Evolutionary conservation across 1,284 basidiomycete species (phyloP).

Genomic region (Heliocybe sulcata): DNA sequence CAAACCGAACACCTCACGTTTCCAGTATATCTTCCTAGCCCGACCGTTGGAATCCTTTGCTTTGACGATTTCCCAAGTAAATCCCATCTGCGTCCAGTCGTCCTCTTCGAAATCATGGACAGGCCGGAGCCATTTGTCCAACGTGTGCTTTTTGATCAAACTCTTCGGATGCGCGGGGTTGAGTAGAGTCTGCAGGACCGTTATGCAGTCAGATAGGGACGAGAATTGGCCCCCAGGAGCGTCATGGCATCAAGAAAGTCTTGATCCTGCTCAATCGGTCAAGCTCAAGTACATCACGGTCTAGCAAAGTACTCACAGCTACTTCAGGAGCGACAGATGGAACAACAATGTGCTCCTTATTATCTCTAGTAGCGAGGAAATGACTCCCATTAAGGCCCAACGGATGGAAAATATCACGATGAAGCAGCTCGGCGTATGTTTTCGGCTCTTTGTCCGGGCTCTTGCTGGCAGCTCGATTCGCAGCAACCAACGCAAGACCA

Average conservation of each 20-base stretch:
- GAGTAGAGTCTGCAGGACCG: conserved; percentile 33
- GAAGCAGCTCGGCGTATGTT: conserved; percentile 28
- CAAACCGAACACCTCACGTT: conserved; percentile 13
- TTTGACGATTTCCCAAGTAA: conserved; percentile 41
- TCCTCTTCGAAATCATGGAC: conserved; percentile 31
- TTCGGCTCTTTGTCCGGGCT: conserved; percentile 17
- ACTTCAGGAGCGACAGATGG: conserved; percentile 21
- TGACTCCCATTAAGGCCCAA: conserved; percentile 31
- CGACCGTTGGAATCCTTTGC: conserved; percentile 23
- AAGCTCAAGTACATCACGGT: neutral
- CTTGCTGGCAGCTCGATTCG: conserved; percentile 24
- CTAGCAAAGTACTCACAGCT: conserved; percentile 18
- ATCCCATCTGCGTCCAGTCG: conserved; percentile 34
- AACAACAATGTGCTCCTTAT: conserved; percentile 20
- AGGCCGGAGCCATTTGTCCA: conserved; percentile 36
- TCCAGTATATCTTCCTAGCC: conserved; percentile 29
- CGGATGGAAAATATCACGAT: conserved; percentile 22
- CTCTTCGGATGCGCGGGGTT: conserved; percentile 30
- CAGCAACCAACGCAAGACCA: conserved; percentile 33
- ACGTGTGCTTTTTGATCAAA: conserved; percentile 25
- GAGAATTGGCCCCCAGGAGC: conserved; percentile 41
- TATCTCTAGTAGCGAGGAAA: conserved; percentile 23
- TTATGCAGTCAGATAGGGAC: conserved; percentile 35
- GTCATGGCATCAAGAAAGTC: conserved; percentile 31
- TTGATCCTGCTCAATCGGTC: conserved; percentile 22